A percentile compares a stretch with the other conserved stretches of the same genome.
phyloP scores from a whole-genome alignment of 108 stramenopile genomes.

The Conticribra guillardii region DNA sequence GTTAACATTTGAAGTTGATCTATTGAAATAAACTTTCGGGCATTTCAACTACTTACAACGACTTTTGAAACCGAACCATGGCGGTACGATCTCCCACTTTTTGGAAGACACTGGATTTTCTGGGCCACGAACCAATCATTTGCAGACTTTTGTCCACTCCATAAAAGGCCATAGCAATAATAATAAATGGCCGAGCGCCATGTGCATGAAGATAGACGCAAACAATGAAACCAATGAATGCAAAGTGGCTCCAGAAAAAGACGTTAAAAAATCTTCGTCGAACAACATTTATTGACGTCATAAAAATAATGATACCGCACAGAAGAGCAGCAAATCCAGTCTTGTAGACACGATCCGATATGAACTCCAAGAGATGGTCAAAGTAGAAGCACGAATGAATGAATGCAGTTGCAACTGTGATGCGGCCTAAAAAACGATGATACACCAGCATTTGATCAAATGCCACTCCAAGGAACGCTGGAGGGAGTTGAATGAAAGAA shows the following conservation, averaged over 20 bases:
- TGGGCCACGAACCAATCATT: conserved; percentile 16
- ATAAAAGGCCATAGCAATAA: conserved; percentile 16
- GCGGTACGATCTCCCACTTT: conserved; percentile 24
- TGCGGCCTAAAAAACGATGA: conserved; percentile 34
- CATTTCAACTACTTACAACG: conserved; percentile 12
- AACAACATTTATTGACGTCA: conserved; percentile 26
- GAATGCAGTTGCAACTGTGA: conserved; percentile 18
- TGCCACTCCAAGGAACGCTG: no score
- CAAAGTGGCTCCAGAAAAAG: conserved; percentile 34
- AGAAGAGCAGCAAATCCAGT: conserved; percentile 22
- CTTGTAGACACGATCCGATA: conserved; percentile 14
- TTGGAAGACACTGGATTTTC: conserved; percentile 13
- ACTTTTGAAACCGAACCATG: conserved; percentile 23
- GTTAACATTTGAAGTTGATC: no score
- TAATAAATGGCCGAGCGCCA: conserved; percentile 28
- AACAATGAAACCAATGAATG: conserved; percentile 26
- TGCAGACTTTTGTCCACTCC: conserved; percentile 22
- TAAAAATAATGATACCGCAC: conserved; percentile 16
- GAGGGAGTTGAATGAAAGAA: no score
- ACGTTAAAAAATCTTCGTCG: conserved; percentile 37
- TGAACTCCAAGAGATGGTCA: conserved; percentile 9
- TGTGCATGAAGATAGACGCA: conserved; percentile 26
- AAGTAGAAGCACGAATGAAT: conserved; percentile 38
- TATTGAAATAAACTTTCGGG: no score
- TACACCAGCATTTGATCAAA: conserved; percentile 33